Evolutionary conservation across 176 grass and related monocot species (phyloP).

Genomic region (Oryza meyeriana): DNA sequence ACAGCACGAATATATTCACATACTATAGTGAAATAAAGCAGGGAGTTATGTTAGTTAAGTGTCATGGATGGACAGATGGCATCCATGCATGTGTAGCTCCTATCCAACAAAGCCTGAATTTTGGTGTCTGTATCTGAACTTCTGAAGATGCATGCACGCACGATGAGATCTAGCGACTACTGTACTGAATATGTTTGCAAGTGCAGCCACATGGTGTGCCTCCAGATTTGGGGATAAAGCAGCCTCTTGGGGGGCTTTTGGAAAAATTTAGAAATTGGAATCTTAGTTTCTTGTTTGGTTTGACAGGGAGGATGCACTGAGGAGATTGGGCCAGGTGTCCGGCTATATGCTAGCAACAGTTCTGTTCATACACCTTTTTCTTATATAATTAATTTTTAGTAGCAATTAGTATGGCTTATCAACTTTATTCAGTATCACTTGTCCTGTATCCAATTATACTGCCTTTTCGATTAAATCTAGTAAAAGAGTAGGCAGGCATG

Average conservation of each 20-base stretch:
- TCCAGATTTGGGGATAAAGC: slow-evolving; percentile 15
- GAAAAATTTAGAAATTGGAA: slow-evolving; percentile 18
- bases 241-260: not conserved
- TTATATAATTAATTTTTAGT: not conserved
- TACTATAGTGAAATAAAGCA: not conserved
- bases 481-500: not conserved
- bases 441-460: not conserved
- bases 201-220: slow-evolving; percentile 38
- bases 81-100: slow-evolving; percentile 23
- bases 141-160: not conserved
- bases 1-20: not conserved
- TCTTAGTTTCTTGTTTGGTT: slow-evolving; percentile 6
- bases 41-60: slow-evolving; percentile 27
- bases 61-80: slow-evolving; percentile 29
- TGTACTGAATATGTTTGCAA: not conserved
- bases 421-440: not conserved
- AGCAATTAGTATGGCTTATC: not conserved
- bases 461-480: not conserved
- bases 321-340: slow-evolving; percentile 20
- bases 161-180: slow-evolving; percentile 11
- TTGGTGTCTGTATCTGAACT: slow-evolving; percentile 7
- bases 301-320: slow-evolving; percentile 6
- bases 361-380: not conserved
- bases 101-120: slow-evolving; percentile 15
- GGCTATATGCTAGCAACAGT: not conserved